Base-by-base conservation (phyloP, 2,329 filamentous ascomycete species). In the Fusarium sp. region DNA sequence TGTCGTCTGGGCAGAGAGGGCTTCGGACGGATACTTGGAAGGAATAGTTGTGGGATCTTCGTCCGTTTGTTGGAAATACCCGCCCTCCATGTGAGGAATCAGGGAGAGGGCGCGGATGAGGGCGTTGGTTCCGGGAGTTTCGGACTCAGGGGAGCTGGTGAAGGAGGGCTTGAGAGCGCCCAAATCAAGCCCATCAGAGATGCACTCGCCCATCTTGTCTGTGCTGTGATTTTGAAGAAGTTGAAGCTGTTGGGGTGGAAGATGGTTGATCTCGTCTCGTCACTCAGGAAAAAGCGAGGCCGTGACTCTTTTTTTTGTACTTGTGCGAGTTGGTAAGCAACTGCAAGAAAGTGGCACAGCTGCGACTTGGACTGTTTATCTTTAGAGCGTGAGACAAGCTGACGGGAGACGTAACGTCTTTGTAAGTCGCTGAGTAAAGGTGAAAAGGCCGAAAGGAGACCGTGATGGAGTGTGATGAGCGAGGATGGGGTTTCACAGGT, bases 61-160 rank as follows among this genome's bases (percentile, higher is more conserved):
- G 80, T 93, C 89, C 1, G 90, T 93, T 79, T 92, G 89, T 71
- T 81, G 82, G 76, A 89, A 93, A 82, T 90, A 93, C 54, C 91
- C 90, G 62, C 91, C 91, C 82, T 93, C 90, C 50, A 89, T 85
- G 80, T 93, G 90, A 10, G 85, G 82, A 57, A 83, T 78, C 29
- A 92, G 84, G 24, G 82, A 75, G 58, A 92, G 85, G 22, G 82
- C 62, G 13, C 68, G 42, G 73, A 84, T 82, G 37, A 84, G 69
- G 34, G 64, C 63, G 62, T 59, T 59, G 65, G 72, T 60, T 34
- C 63, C 24, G 61, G 63, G 22, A 69, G 63, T 63, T 52, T 79
- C 77, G 29, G 73, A 64, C 7, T 69, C 64, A 34, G 42, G 64
- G 29, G 67, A 78, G n/a, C 67, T 57, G 42, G 42, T 62, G 56